phyloP scores from a whole-genome alignment of 2,329 filamentous ascomycete genomes.

The Exutisphaerella laricina region DNA sequence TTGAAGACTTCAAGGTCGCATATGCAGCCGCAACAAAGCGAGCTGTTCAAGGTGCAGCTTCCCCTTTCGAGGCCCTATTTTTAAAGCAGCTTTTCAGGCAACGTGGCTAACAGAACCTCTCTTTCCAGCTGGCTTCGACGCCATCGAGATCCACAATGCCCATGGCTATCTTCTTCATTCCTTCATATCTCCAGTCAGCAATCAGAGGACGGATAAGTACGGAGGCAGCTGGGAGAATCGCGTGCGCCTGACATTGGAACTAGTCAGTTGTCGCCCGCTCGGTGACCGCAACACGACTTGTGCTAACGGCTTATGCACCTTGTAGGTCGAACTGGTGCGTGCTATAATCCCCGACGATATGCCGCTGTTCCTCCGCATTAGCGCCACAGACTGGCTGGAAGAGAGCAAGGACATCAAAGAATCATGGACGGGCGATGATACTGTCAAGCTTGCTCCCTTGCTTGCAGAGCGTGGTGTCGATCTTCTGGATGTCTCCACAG shows the following conservation, averaged over 20 bases:
- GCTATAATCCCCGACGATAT: slow-evolving; percentile 58
- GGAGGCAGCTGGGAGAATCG: slow-evolving; percentile 67
- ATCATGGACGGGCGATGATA: slow-evolving; percentile 64
- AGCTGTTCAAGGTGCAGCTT: too few relatives aligned
- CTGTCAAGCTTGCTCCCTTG: slow-evolving; percentile 56
- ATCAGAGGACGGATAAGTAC: slow-evolving; percentile 62
- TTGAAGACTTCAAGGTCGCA: slow-evolving; percentile 57
- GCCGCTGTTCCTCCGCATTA: slow-evolving; percentile 68
- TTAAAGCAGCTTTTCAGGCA: too few relatives aligned
- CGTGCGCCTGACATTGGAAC: slow-evolving; percentile 60
- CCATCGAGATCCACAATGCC: slow-evolving; percentile 73
- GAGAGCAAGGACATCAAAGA: slow-evolving; percentile 47
- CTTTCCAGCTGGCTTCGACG: slow-evolving; percentile 72
- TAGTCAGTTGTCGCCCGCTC: slow-evolving; percentile 30
- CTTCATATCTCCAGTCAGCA: slow-evolving; percentile 66
- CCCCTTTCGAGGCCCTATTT: too few relatives aligned
- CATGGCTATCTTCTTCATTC: slow-evolving; percentile 70
- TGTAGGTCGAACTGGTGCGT: slow-evolving; percentile 58
- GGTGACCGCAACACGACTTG: not conserved
- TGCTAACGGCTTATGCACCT: too few relatives aligned
- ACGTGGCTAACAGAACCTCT: too few relatives aligned
- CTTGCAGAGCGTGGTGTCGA: slow-evolving; percentile 72
- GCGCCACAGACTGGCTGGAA: slow-evolving; percentile 72
- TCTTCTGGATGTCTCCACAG: slow-evolving; percentile 74
- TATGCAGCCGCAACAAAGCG: slow-evolving; percentile 59